These are phyloP conservation scores for Globisporangium canariense DNA, from an alignment of 352 stramenopile species.

Conservation along the genomic window DNA sequence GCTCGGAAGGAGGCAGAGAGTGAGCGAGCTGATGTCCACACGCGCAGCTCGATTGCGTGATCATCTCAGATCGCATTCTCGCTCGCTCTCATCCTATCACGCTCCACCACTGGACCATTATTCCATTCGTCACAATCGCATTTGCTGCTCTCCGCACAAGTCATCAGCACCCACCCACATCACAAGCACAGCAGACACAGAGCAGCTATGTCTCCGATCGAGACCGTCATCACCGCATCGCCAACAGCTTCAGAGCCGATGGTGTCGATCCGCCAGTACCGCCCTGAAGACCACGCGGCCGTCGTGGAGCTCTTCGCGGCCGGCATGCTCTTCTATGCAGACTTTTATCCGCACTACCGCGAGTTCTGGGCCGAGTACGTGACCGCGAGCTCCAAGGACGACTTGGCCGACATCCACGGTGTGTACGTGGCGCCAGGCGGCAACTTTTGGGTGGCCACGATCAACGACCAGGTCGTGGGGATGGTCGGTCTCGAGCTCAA, in stretches of 20 bases:
- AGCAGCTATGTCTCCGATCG: neutral
- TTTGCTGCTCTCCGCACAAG: no score
- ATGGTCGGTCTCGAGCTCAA: constrained; percentile 25
- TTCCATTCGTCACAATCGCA: no score
- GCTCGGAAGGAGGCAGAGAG: no score
- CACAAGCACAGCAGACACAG: no score
- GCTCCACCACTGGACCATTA: neutral
- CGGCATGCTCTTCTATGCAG: constrained; percentile 8
- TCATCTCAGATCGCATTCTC: neutral
- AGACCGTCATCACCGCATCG: neutral
- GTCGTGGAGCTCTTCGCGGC: constrained; percentile 5
- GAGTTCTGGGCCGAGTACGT: constrained; percentile 7
- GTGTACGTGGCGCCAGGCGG: constrained; percentile 32
- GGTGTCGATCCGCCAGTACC: constrained; percentile 3
- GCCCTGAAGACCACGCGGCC: neutral
- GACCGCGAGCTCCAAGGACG: constrained; percentile 1
- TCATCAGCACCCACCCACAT: neutral
- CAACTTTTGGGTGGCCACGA: constrained; percentile 39
- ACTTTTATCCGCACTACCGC: neutral
- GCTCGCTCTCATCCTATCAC: neutral
- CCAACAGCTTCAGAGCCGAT: neutral
- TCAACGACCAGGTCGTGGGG: constrained; percentile 14
- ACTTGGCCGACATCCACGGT: constrained; percentile 29
- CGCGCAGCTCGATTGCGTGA: neutral
- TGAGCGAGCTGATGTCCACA: no score